Evolutionary conservation across 805 yeast genomes (phyloP), one percentile per base, ranked within the genome.

Genomic region (Metschnikowia hibisci): DNA sequence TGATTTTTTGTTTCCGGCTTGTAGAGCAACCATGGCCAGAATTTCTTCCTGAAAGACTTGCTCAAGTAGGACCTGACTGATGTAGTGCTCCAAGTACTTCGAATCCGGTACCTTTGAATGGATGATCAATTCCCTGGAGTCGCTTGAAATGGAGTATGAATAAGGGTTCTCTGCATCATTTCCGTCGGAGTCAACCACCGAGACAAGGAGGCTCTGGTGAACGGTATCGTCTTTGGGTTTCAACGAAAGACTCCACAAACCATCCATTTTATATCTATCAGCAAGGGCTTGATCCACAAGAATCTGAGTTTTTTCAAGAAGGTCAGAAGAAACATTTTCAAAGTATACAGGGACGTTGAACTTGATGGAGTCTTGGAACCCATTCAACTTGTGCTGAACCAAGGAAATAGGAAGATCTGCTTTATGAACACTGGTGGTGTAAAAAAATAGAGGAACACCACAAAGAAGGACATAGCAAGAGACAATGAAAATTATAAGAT

Each of bases 371-470:
- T 57, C 42, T 13, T 55, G 40, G 44, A 56, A 41, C 6, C 14
- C 35, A 42, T 64, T 58, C 51, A 62, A 53, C 29, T 44, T 44
- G 14, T 48, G 44, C 51, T 65, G 56, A 36, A 82, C 69, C 33
- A 66, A 64, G 1, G 61, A 63, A 10, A 66, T 54, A 12, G 87
- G 87, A 30, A 85, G 66, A 30, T 72, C 71, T 2, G 87, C 85
- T 42, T 89, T 66, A 53, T 80, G 73, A 14, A 82, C 76, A 3
- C 78, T 63, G 4, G 91, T 82, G 14, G 91, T 82, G 20, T 53
- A 45, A 28, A 64, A 53, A 80, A 84, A 84, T 42, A 81, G 56
- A 4, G 90, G 89, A 5, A 73, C 53, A 2, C 85, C 88, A 15
- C 79, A 44, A 22, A 53, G 16, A 6, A 55, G 39, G 39, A 59